These are phyloP conservation scores for Tolypocladium album DNA, from an alignment of 2,329 filamentous ascomycete genomes.

Conservation along the genomic window DNA sequence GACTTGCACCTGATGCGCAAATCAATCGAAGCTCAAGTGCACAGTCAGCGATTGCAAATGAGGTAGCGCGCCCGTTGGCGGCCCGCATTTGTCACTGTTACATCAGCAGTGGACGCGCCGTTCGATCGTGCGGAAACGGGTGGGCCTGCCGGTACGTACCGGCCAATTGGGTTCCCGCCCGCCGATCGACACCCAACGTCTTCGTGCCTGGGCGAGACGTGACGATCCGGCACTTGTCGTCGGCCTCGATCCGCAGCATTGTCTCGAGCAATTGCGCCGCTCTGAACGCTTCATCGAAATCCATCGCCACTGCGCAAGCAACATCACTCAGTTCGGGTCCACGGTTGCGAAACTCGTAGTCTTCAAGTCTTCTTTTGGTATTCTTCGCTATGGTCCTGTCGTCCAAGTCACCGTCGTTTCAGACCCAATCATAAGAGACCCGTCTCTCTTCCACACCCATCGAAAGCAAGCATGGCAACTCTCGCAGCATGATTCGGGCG, in stretches of 20 bases:
- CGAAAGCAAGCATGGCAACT: neutral
- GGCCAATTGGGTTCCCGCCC: neutral
- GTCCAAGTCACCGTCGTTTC: neutral
- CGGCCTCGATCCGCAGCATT: neutral
- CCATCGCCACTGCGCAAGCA: too few species aligned
- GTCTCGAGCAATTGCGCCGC: too few species aligned
- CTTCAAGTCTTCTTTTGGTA: neutral
- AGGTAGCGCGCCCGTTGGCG: neutral
- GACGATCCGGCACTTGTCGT: neutral
- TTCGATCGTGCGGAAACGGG: neutral
- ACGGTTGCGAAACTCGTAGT: neutral
- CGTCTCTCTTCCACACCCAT: neutral
- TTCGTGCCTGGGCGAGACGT: neutral
- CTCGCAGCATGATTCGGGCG: neutral
- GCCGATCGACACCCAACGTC: neutral
- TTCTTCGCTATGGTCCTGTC: neutral
- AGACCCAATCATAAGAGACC: neutral
- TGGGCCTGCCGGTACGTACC: neutral
- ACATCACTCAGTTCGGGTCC: neutral
- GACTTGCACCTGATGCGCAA: neutral
- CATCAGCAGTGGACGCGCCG: neutral
- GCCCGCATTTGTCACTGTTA: slow-evolving; percentile 1
- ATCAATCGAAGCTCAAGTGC: neutral
- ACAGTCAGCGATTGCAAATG: neutral
- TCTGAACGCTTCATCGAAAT: too few species aligned